phyloP scores from a whole-genome alignment of 164 flowering plant species.

The Euptelea pleiosperma region DNA sequence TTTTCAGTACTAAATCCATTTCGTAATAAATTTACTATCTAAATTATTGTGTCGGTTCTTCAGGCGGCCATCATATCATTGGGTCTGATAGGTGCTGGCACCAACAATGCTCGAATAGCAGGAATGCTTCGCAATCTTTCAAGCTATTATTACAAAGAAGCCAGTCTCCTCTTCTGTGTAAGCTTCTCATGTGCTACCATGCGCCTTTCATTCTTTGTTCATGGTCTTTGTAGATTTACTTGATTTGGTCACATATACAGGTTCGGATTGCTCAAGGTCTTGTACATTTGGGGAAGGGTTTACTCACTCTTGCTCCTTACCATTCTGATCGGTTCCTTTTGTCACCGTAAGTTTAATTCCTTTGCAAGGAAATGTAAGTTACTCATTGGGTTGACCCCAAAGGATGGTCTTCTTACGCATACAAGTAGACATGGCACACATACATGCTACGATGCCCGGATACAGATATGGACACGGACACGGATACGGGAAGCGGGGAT shows the following conservation, averaged over 20 bases:
- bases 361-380: not conserved
- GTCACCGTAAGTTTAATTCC: slow-evolving; percentile 66
- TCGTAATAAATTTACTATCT: not conserved
- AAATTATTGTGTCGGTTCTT: slow-evolving; percentile 6
- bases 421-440: no score
- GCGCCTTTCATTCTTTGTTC: not conserved
- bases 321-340: slow-evolving; percentile 89
- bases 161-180: slow-evolving; percentile 92
- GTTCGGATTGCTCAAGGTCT: slow-evolving; percentile 99
- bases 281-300: slow-evolving; percentile 93
- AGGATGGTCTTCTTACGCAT: no score
- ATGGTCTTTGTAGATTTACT: not conserved
- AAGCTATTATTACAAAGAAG: slow-evolving; percentile 94
- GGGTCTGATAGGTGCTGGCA: slow-evolving; percentile 97
- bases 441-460: no score
- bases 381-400: no score
- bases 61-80: slow-evolving; percentile 96
- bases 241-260: slow-evolving; percentile 36
- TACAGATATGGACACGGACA: no score
- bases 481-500: no score
- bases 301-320: slow-evolving; percentile 86
- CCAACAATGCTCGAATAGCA: slow-evolving; percentile 97
- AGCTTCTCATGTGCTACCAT: slow-evolving; percentile 9
- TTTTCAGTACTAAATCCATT: not conserved
- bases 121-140: slow-evolving; percentile 99